Evolutionary conservation across 176 grass and related monocot species (phyloP), one percentile per base, ranked within the genome.

Genomic region (Leersia perrieri): DNA sequence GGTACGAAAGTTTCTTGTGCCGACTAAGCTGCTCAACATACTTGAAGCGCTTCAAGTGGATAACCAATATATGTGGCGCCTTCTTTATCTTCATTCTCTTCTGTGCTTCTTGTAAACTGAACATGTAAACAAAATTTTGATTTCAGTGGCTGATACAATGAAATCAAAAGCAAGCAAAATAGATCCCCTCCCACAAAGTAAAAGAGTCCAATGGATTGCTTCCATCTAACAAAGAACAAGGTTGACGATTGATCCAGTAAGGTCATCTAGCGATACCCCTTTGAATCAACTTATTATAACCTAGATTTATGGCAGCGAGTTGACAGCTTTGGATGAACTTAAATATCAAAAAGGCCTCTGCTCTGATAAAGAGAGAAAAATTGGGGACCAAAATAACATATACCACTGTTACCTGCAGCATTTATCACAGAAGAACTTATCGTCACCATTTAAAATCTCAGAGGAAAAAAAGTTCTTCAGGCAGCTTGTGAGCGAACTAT

Each of bases 401-500:
- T 60, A 65, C 53, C 33, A 33, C 61, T 42, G 7, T 78, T 81
- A 98, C 90, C 95, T 95, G 88, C 92, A 93, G 42, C 95, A 98
- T 75, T 95, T 93, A 76, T 95, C 92, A 86, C 95, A 98, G 76
- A 98, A 98, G 78, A 95, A 98, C 57, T 98, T 98, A 68, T 95
- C 92, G 35, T 95, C 88, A 12, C 88, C 90, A 88, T 98, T 94
- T 72, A 92, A 90, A 82, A 84, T 95, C 60, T 94, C 95, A 0
- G 92, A 93, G 25, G 90, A 98, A 73, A 87, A 93, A 75, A 98
- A 98, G 82, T 83, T 98, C 80, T 95, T 93, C 84, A 93, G 79
- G 47, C 95, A 95, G 60, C 92, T 93, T 77, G 95, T 98, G 29
- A 93, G 91, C 38, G 95, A 95, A 89, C 85, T 98, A 88, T 98